A percentile compares a stretch with the other conserved stretches of the same genome.
phyloP scores from a whole-genome alignment of 163 green algal species.

The Scenedesmus sp. region DNA sequence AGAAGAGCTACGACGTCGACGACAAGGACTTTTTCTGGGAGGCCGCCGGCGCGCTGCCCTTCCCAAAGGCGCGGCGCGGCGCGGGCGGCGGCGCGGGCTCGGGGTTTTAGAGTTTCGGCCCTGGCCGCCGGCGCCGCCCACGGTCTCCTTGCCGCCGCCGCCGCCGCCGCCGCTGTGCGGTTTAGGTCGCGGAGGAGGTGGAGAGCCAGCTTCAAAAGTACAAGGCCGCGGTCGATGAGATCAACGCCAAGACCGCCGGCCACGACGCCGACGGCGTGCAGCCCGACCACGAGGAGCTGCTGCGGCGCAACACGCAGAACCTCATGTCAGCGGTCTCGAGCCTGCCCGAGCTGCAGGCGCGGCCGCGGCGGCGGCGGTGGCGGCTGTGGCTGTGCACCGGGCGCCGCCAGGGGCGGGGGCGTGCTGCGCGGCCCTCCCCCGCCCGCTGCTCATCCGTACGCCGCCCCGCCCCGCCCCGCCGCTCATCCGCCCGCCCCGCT shows the following conservation, averaged over 20 bases:
- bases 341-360: conserved; percentile 78
- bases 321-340: conserved; percentile 91
- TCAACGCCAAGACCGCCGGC: conserved; percentile 84
- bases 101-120: background rate
- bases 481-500: background rate
- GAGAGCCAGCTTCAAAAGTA: conserved; percentile 90
- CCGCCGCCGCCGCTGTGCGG: too few species aligned
- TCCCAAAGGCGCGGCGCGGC: conserved; percentile 75
- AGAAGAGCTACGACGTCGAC: conserved; percentile 81
- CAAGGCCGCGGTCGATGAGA: conserved; percentile 88
- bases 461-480: background rate
- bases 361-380: background rate
- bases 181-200: conserved; percentile 90
- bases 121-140: too few species aligned
- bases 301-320: conserved; percentile 74
- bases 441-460: too few species aligned
- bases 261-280: conserved; percentile 14
- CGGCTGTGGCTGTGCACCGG: background rate
- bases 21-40: conserved; percentile 89
- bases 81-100: background rate
- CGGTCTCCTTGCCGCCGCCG: background rate
- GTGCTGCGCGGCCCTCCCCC: too few species aligned
- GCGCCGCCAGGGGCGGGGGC: too few species aligned
- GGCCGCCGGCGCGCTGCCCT: conserved; percentile 71
- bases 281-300: conserved; percentile 61